Conservation (phyloP, 31 red algal species). For the Endocladia muricata region DNA sequence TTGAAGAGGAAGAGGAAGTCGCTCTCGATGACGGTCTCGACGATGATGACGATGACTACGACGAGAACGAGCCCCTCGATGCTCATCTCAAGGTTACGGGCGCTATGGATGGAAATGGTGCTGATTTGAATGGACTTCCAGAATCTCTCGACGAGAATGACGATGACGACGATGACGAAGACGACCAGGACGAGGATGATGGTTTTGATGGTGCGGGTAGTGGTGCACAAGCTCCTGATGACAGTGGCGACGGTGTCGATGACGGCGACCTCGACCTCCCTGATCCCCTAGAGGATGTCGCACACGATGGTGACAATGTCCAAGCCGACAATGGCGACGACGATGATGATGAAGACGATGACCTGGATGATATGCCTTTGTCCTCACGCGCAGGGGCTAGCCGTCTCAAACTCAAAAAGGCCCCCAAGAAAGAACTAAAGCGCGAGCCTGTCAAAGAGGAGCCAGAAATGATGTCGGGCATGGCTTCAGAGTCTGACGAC, state of each 20-base stretch:
- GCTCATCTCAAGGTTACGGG: not conserved
- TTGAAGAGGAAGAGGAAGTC: constrained; percentile 27
- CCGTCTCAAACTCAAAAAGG: not conserved
- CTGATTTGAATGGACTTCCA: not conserved
- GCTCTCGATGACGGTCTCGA: constrained; percentile 27
- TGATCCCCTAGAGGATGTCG: constrained; percentile 3
- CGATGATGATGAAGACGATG: constrained; percentile 26
- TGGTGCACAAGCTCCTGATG: not conserved
- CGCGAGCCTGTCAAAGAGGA: not conserved
- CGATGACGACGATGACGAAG: constrained; percentile 34
- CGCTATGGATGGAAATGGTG: not conserved
- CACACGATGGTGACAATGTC: not conserved
- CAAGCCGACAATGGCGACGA: constrained; percentile 6
- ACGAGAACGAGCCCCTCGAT: not conserved
- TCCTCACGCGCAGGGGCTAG: not conserved
- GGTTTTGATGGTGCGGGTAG: not conserved
- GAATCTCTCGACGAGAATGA: constrained; percentile 10
- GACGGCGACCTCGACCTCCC: constrained; percentile 1
- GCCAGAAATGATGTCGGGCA: no score
- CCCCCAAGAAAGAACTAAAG: not conserved
- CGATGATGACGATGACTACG: constrained; percentile 5
- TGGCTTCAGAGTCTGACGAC: constrained; percentile 21
- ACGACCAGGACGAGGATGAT: constrained; percentile 19
- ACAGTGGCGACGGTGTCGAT: constrained; percentile 4
- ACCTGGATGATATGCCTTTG: constrained; percentile 1